Evolutionary conservation across 371 early-diverging fungal genomes (phyloP).

Genomic region (Mucor velutinosus): DNA sequence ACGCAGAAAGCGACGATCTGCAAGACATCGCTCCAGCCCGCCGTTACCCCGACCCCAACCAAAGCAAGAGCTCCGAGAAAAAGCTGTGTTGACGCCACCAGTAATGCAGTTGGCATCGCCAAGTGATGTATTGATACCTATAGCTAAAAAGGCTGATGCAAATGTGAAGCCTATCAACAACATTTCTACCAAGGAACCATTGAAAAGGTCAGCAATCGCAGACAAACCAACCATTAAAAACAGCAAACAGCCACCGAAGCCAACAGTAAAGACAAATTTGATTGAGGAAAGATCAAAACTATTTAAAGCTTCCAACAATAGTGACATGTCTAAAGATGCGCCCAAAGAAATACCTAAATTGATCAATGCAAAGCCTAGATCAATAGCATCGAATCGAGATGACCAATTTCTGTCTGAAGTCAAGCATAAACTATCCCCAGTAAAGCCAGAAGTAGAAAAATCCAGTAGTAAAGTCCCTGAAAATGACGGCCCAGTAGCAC

Average conservation of each 20-base stretch:
- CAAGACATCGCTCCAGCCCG: background rate
- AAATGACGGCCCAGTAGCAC: background rate
- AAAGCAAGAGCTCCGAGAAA: background rate
- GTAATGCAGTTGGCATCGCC: background rate
- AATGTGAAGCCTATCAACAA: background rate
- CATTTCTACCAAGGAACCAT: background rate
- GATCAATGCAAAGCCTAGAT: background rate
- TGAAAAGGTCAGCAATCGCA: background rate
- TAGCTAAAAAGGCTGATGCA: background rate
- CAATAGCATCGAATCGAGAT: background rate
- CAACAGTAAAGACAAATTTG: background rate
- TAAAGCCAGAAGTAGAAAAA: background rate
- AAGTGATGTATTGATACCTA: background rate
- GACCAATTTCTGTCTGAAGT: slow-evolving; percentile 7
- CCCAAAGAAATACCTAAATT: background rate
- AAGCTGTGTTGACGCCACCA: background rate
- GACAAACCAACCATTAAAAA: background rate
- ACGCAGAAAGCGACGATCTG: slow-evolving; percentile 13
- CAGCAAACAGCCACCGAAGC: background rate
- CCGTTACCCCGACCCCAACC: background rate
- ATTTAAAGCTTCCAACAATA: background rate
- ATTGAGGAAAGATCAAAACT: background rate
- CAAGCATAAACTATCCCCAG: slow-evolving; percentile 5
- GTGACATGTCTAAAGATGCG: background rate
- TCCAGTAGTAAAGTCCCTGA: background rate